Conservation (phyloP, 2,329 filamentous ascomycete genomes). For the Colletotrichum neosansevieriae region DNA sequence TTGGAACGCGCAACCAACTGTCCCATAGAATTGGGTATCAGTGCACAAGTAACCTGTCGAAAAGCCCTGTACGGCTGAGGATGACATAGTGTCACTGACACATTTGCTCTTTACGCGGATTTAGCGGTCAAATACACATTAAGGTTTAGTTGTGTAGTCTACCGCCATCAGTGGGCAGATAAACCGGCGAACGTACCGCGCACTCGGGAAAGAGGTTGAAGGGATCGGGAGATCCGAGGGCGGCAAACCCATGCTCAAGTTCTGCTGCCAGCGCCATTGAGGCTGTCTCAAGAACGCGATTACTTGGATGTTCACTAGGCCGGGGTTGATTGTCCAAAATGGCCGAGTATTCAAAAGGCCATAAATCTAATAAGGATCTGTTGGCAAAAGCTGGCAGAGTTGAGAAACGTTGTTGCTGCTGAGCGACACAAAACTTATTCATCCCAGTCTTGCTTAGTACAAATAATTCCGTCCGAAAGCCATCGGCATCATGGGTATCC, state of each 20-base stretch:
- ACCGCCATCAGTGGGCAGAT: neutral
- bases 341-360: neutral
- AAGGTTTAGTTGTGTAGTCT: neutral
- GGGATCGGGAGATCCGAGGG: neutral
- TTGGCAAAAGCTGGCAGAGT: no score
- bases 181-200: neutral
- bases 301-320: no score
- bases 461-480: no score
- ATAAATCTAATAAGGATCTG: neutral
- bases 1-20: slow-evolving; percentile 7
- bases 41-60: neutral
- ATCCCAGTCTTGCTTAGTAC: no score
- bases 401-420: neutral
- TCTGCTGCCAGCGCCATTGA: neutral
- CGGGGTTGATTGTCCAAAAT: no score
- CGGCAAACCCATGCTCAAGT: neutral
- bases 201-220: slow-evolving; percentile 4
- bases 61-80: neutral
- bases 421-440: neutral
- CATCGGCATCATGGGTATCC: no score
- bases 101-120: neutral
- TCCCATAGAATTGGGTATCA: neutral
- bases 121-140: neutral
- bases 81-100: neutral
- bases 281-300: no score